Percentiles rank a stretch among this genome's conserved stretches.
Evolutionary conservation across 306 rosid genomes (phyloP).

Genomic region (Malus orientalis): DNA sequence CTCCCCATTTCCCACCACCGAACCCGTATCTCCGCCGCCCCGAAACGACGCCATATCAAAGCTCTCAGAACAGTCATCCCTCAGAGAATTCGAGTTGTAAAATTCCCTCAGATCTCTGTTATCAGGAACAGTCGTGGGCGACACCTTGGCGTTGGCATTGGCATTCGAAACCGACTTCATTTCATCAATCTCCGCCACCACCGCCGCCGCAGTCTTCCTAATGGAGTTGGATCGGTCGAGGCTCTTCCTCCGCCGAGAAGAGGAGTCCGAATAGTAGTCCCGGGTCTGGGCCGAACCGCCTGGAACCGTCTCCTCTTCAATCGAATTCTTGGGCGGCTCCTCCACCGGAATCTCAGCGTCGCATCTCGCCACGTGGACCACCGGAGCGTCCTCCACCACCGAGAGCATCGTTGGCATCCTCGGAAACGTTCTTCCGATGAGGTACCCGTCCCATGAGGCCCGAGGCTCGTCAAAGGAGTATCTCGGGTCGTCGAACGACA

Average conservation of each 20-base stretch:
- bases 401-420: constrained; percentile 93
- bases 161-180: constrained; percentile 60
- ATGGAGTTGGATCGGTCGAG: constrained; percentile 89
- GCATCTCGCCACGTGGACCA: constrained; percentile 48
- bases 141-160: constrained; percentile 66
- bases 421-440: constrained; percentile 53
- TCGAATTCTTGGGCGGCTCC: constrained; percentile 46
- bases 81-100: constrained; percentile 57
- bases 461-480: constrained; percentile 90
- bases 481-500: constrained; percentile 83
- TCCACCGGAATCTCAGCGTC: constrained; percentile 82
- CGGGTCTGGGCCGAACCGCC: constrained; percentile 80
- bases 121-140: constrained; percentile 50
- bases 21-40: constrained; percentile 31
- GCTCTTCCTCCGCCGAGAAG: constrained; percentile 73
- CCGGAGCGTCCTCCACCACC: constrained; percentile 92
- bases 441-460: constrained; percentile 94
- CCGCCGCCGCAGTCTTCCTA: constrained; percentile 85
- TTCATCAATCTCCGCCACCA: constrained; percentile 90
- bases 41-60: constrained; percentile 44
- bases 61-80: constrained; percentile 73
- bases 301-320: constrained; percentile 50
- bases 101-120: constrained; percentile 45
- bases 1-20: constrained; percentile 48
- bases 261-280: constrained; percentile 78